A percentile compares a stretch with the other conserved stretches of the same genome.
Conservation (phyloP, 441 rosid species). For the Jatropha multifida region DNA sequence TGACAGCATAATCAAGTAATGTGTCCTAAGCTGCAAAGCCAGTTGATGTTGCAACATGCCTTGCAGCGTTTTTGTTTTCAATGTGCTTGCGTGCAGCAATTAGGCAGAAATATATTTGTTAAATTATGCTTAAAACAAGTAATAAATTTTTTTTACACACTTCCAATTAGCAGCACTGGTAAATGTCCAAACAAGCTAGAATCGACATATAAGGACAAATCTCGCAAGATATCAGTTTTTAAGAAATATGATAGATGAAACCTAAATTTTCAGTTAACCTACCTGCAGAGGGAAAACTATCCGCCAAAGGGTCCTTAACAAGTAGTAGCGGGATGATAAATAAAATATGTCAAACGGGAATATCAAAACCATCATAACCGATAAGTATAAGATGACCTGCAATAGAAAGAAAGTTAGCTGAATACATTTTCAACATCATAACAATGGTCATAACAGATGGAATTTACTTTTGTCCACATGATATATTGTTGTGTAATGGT, state of each 20-base stretch:
- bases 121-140: neutral
- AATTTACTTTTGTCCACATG: neutral
- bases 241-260: neutral
- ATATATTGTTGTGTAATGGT: neutral
- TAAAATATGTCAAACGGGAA: slow-evolving; percentile 90
- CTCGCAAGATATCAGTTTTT: neutral
- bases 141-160: neutral
- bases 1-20: no score
- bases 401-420: slow-evolving; percentile 20
- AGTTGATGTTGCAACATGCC: neutral
- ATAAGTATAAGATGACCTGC: slow-evolving; percentile 85
- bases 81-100: neutral
- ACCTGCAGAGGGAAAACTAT: slow-evolving; percentile 91
- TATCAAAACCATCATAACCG: slow-evolving; percentile 64
- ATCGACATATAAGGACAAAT: neutral
- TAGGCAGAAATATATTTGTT: neutral
- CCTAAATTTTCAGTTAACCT: slow-evolving; percentile 18
- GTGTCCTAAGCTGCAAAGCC: neutral
- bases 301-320: slow-evolving; percentile 88
- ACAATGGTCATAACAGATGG: neutral
- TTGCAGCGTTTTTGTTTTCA: neutral
- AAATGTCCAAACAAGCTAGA: neutral
- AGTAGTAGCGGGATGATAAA: slow-evolving; percentile 77
- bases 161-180: neutral
- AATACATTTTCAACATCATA: slow-evolving; percentile 4